phyloP scores from a whole-genome alignment of 345 rosid species.

The Nasturtium officinale region DNA sequence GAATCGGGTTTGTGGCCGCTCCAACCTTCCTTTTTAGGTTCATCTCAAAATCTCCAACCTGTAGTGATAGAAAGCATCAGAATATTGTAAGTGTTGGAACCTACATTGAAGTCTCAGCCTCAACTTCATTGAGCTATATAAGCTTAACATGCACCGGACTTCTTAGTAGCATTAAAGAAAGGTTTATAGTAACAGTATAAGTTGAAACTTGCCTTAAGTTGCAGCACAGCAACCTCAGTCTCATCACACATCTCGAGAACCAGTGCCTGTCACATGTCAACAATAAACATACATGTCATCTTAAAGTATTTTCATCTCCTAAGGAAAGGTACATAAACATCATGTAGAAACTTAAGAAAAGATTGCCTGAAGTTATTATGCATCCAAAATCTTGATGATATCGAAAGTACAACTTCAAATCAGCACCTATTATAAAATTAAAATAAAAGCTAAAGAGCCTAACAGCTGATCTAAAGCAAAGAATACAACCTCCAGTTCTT shows the following conservation, averaged over 20 bases:
- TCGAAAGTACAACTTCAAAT: conserved; percentile 22
- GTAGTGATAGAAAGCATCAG: conserved; percentile 28
- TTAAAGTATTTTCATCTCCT: background rate
- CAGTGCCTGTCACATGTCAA: conserved; percentile 55
- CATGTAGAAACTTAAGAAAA: background rate
- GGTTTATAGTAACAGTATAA: too few relatives aligned
- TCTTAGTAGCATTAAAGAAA: background rate
- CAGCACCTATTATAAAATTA: conserved; percentile 18
- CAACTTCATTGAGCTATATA: background rate
- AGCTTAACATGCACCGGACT: background rate
- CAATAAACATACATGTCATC: conserved; percentile 27
- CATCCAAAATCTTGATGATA: conserved; percentile 28
- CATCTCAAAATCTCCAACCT: conserved; percentile 96
- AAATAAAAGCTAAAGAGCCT: conserved; percentile 2
- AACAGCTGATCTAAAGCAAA: conserved; percentile 23
- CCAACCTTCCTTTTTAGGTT: conserved; percentile 77
- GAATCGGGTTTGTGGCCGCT: conserved; percentile 42
- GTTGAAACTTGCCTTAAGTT: conserved; percentile 75
- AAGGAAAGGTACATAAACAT: background rate
- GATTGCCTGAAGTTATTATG: conserved; percentile 21
- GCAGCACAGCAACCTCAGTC: conserved; percentile 88
- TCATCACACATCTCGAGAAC: conserved; percentile 90
- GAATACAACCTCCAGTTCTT: conserved; percentile 68
- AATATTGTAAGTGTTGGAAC: background rate
- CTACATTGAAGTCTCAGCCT: background rate